Evolutionary conservation across 176 grass and related monocot species (phyloP), one percentile per base, ranked within the genome.

Genomic region (Raddia distichophylla): DNA sequence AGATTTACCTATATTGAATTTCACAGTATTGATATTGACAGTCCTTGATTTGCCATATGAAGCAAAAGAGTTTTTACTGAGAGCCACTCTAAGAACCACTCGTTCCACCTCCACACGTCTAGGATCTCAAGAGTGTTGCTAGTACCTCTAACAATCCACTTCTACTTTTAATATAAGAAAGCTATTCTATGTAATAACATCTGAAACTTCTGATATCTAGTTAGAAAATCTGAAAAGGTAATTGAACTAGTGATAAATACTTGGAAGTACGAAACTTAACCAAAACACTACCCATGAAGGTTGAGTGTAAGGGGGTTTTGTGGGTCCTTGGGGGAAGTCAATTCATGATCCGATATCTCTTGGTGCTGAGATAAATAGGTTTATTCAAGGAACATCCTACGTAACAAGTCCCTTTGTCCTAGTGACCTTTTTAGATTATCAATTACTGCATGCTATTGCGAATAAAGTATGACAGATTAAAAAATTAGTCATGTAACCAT

Each of bases 61-160:
- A 52, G 33, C 62, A 43, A 48, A 71, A 78, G 9, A 32, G 64
- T 64, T 75, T 79, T 15, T 52, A 74, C n/a, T 66, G 55, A 57
- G 35, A 71, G 32, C 20, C 40, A 65, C 57, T 17, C 7, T n/a
- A 37, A 64, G 18, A 35, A 72, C 5, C 32, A 67, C 43, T 50
- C 53, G 60, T 66, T 17, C 20, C 9, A 70, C 6, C 70, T 70
- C 19, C 37, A 46, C 78, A 56, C 42, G 48, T 59, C 43, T 58
- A 8, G 53, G 68, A 59, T 44, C 14, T 52, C 7, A 22, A 20
- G 35, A 79, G 42, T 55, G 2, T 67, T 32, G 48, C 27, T 37
- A 61, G 64, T 70, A 52, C 63, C 48, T 79, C 48, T 57, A 4
- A 16, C 6, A 71, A 78, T 43, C 35, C 19, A 71, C 9, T 50